These are phyloP conservation scores for Malus orientalis DNA, from an alignment of 306 rosid genomes.

Conservation along the genomic window DNA sequence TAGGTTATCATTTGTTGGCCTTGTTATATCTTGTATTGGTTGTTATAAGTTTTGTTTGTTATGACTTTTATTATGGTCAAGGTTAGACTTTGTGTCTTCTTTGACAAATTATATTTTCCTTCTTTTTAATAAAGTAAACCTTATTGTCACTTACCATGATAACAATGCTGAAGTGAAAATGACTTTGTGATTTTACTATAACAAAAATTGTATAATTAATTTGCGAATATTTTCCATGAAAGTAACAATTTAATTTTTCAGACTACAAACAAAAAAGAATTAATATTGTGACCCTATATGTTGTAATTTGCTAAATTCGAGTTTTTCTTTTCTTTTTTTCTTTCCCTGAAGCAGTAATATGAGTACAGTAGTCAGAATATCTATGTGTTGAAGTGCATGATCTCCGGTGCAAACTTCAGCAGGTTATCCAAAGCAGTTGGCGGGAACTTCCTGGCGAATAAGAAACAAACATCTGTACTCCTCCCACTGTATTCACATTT, in stretches of 20 bases:
- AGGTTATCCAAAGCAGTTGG: constrained; percentile 9
- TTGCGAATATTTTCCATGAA: neutral
- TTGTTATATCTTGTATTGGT: too few relatives aligned
- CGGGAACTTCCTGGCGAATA: constrained; percentile 24
- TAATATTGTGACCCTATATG: neutral
- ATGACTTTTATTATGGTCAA: too few relatives aligned
- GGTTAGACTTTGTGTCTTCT: too few relatives aligned
- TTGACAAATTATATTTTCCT: too few relatives aligned
- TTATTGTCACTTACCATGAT: too few relatives aligned
- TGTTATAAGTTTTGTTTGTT: too few relatives aligned
- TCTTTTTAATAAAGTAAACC: too few relatives aligned
- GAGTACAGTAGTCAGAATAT: neutral
- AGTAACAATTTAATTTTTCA: neutral
- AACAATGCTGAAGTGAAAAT: too few relatives aligned
- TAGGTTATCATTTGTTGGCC: too few relatives aligned
- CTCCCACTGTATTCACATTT: constrained; percentile 2
- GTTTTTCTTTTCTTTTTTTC: neutral
- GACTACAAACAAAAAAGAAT: neutral
- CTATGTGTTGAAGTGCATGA: neutral
- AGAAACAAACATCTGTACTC: constrained; percentile 9
- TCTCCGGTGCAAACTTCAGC: neutral
- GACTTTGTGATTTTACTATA: too few relatives aligned
- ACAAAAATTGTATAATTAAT: too few relatives aligned
- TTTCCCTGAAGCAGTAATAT: neutral
- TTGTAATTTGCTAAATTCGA: neutral